A percentile compares a stretch with the other conserved stretches of the same genome.
These are phyloP conservation scores for Alternaria sp. DNA, from an alignment of 2,329 filamentous ascomycete genomes.

Conservation along the genomic window DNA sequence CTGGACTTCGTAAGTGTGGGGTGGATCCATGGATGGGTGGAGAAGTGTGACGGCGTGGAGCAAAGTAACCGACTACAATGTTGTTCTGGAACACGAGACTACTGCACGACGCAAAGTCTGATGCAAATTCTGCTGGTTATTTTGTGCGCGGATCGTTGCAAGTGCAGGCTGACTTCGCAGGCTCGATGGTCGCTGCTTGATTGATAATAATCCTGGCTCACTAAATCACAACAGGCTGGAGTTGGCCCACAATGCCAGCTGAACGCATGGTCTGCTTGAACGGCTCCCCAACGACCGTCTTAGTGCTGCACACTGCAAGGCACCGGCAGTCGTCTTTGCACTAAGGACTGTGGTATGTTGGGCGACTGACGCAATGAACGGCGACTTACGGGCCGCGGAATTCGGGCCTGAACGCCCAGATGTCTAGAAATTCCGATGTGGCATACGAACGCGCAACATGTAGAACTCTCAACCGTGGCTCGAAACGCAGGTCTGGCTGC, in stretches of 20 bases:
- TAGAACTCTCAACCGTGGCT: not conserved
- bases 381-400: not conserved
- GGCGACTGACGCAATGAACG: too few relatives aligned
- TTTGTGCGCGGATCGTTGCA: not conserved
- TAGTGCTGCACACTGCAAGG: too few relatives aligned
- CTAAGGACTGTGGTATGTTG: too few relatives aligned
- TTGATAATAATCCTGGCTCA: too few relatives aligned
- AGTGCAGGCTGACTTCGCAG: too few relatives aligned
- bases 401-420: not conserved
- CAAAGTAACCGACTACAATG: not conserved
- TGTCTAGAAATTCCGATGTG: not conserved
- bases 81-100: constrained; percentile 24
- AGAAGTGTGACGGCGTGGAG: constrained; percentile 11
- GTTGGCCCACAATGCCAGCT: too few relatives aligned
- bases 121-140: not conserved
- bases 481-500: not conserved
- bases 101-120: constrained; percentile 13
- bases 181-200: too few relatives aligned
- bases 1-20: not conserved
- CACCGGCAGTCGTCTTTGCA: too few relatives aligned
- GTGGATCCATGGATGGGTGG: not conserved
- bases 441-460: not conserved
- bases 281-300: too few relatives aligned
- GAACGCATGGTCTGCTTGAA: too few relatives aligned
- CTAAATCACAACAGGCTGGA: too few relatives aligned